These are phyloP conservation scores for Ascochyta viciae-villosae DNA, from an alignment of 2,329 filamentous ascomycete species.

Conservation along the genomic window DNA sequence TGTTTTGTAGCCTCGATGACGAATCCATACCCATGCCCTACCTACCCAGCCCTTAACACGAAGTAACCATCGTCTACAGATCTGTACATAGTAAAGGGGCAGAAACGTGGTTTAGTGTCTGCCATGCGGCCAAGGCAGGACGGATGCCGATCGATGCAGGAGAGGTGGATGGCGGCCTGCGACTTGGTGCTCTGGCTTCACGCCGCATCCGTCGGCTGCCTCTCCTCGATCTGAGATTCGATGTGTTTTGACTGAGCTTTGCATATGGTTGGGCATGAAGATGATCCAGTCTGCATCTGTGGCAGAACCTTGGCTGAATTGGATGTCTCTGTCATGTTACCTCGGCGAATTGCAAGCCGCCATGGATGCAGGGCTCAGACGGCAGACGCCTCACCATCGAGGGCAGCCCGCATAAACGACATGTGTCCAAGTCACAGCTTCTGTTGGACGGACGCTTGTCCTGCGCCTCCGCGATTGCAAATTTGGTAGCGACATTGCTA, in stretches of 20 bases:
- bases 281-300: conserved; percentile 29
- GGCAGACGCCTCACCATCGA: conserved; percentile 39
- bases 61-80: conserved; percentile 10
- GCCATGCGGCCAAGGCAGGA: conserved; percentile 22
- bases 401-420: conserved; percentile 36
- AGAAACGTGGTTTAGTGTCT: conserved; percentile 23
- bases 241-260: conserved; percentile 25
- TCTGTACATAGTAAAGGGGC: conserved; percentile 26
- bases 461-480: conserved; percentile 11
- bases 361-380: conserved; percentile 37
- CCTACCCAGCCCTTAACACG: conserved; percentile 30
- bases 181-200: conserved; percentile 13
- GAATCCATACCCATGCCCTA: conserved; percentile 22
- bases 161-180: conserved; percentile 5
- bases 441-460: conserved; percentile 14
- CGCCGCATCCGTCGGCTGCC: conserved; percentile 19
- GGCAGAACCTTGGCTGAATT: conserved; percentile 27
- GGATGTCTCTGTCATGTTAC: conserved; percentile 27
- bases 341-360: conserved; percentile 38
- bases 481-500: conserved; percentile 6
- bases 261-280: conserved; percentile 27
- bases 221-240: conserved; percentile 37
- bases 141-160: conserved; percentile 20
- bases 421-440: conserved; percentile 29
- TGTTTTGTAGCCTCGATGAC: conserved; percentile 33